These are phyloP conservation scores for Trametes villosa DNA, from an alignment of 768 basidiomycete species.

Conservation along the genomic window DNA sequence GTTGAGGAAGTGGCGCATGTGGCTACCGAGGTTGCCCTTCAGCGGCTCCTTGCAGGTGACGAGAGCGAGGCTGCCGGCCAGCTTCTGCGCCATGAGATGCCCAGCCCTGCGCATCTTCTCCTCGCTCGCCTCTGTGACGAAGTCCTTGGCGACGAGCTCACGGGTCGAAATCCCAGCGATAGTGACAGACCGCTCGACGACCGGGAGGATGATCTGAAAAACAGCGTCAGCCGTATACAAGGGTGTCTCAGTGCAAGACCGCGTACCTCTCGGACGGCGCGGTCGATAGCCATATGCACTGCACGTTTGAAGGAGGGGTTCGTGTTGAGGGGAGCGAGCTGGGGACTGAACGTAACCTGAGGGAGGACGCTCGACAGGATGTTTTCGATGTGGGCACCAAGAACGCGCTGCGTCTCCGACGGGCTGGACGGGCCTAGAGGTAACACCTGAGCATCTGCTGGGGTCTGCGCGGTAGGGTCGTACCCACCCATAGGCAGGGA, in stretches of 20 bases:
- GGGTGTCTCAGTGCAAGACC: too few relatives aligned
- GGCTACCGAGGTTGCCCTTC: slow-evolving; percentile 87
- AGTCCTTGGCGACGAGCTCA: slow-evolving; percentile 95
- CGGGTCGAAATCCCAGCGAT: slow-evolving; percentile 98
- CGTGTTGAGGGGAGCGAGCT: slow-evolving; percentile 71
- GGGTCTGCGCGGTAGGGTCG: slow-evolving; percentile 52
- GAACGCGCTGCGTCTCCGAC: slow-evolving; percentile 65
- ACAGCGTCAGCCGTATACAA: too few relatives aligned
- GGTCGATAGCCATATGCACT: slow-evolving; percentile 88
- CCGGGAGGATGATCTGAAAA: slow-evolving; percentile 87
- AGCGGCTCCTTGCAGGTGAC: slow-evolving; percentile 99
- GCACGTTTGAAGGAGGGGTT: slow-evolving; percentile 90
- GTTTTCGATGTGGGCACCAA: slow-evolving; percentile 80
- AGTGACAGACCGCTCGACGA: slow-evolving; percentile 97
- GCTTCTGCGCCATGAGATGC: slow-evolving; percentile 94
- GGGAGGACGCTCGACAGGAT: slow-evolving; percentile 73
- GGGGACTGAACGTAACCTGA: slow-evolving; percentile 77
- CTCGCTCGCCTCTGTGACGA: slow-evolving; percentile 90
- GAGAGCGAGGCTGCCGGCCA: slow-evolving; percentile 93
- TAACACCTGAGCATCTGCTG: slow-evolving; percentile 63
- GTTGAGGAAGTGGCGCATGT: slow-evolving; percentile 79
- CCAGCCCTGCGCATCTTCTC: slow-evolving; percentile 89
- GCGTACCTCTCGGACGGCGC: slow-evolving; percentile 91
- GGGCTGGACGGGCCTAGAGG: slow-evolving; percentile 62
- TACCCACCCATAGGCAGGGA: slow-evolving; percentile 77